phyloP scores from a whole-genome alignment of 345 rosid genomes.

The Psidium guajava region DNA sequence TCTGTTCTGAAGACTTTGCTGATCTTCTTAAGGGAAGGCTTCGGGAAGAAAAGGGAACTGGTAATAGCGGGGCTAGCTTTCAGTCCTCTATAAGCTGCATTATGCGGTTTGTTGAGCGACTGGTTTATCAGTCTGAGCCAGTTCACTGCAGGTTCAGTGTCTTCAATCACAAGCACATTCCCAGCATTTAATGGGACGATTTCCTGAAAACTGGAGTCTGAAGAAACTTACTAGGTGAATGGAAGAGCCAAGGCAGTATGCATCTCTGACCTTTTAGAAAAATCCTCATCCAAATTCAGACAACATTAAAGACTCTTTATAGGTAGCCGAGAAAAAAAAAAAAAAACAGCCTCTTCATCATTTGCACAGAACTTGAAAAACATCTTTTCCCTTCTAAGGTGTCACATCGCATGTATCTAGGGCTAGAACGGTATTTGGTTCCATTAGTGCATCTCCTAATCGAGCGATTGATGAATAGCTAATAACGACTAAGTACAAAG shows the following conservation, averaged over 20 bases:
- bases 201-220: conserved; percentile 72
- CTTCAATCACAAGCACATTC: conserved; percentile 84
- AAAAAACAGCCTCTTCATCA: background rate
- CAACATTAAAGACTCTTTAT: background rate
- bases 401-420: background rate
- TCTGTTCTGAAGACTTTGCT: conserved; percentile 80
- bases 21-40: conserved; percentile 64
- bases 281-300: background rate
- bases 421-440: background rate
- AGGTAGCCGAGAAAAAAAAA: background rate
- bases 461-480: background rate
- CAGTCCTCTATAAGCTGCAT: conserved; percentile 11
- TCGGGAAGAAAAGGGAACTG: conserved; percentile 66
- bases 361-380: background rate
- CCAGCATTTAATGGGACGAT: conserved; percentile 97
- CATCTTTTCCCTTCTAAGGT: background rate
- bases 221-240: background rate
- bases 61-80: conserved; percentile 20
- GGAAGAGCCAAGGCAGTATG: background rate
- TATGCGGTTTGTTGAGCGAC: conserved; percentile 52
- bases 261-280: background rate
- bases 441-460: background rate
- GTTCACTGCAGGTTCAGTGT: conserved; percentile 86
- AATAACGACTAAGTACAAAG: background rate
- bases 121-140: conserved; percentile 74